Evolutionary conservation across 1,284 basidiomycete species (phyloP), one percentile per base, ranked within the genome.

Genomic region (Malassezia vespertilionis): DNA sequence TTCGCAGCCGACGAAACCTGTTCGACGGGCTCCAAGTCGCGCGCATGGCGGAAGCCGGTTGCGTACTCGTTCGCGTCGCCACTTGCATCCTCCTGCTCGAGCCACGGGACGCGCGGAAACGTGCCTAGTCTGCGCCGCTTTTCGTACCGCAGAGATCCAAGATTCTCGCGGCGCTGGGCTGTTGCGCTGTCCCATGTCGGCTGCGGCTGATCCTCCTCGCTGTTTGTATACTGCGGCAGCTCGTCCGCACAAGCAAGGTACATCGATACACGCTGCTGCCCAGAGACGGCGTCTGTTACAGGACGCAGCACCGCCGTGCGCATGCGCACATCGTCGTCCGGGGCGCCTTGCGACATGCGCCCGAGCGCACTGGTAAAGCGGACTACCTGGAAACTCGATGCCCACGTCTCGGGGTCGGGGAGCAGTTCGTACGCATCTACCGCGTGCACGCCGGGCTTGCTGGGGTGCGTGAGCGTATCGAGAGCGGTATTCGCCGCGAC

Each of bases 341-440:
- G 51, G 24, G 52, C 43, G 37, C 58, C 60, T 14, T 57, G 57
- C 33, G 47, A 30, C 38, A 52, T 50, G 27, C 59, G 54, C 26
- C 67, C 67, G 4, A 66, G 60, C 17, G 51, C 54, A 41, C 65
- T 62, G 31, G 54, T 53, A 53, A 70, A 70, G 15, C 63, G 61
- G n/a, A 69, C 62, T 8, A 70, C 48, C 30, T 67, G 58, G 45
- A 60, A 58, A 15, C 57, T 44, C 24, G 67, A 69, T 5, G 66
- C 61, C 67, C 67, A 70, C 3, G 67, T 70, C 33, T 70, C 65
- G 20, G 60, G 54, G 40, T 70, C 67, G 4, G 67, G 67, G 21
- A 69, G 55, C 44, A 70, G 53, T 38, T 65, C 61, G 51, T 58
- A 65, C 10, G 57, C 48, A 37, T 63, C 57, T 11, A 61, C 53